Base-by-base conservation (phyloP, 2,329 filamentous ascomycete genomes). In the Blastomyces gilchristii region DNA sequence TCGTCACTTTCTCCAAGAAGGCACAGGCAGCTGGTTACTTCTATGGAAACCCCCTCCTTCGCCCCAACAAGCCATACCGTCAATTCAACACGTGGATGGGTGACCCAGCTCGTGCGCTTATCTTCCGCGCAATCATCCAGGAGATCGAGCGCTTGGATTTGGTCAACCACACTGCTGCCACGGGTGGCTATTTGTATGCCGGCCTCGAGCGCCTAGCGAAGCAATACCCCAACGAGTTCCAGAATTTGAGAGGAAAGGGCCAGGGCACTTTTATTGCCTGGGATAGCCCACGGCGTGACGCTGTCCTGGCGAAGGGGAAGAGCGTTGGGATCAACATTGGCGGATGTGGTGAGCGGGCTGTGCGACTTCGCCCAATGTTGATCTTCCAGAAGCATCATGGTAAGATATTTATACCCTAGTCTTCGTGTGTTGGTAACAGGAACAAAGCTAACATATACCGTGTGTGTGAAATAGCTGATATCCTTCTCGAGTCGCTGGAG, bases 81-180 rank as follows among this genome's bases (percentile, higher is more conserved):
- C 91, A 96, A 78, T 96, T 96, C 83, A 96, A 96, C 82, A 96
- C 91, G 58, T 96, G 91, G 91, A 95, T 96, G 88, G 91, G 91
- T 71, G 91, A 96, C 78, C 91, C 91, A 18, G 87, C 88, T 16
- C 87, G 90, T 65, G 90, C 89, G 18, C 80, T 96, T 65, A 82
- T 96, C 68, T 96, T 95, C 87, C 85, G 89, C 67, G 88, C 86
- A 71, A 96, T 96, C 78, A 84, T 93, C 72, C 78, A 89, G 64
- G 91, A 96, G 79, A 87, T 96, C 63, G 80, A 91, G 76, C 81
- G 85, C 60, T 81, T 89, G 63, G 84, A 88, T 70, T 83, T 96
- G n/a, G 90, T 96, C 60, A 80, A 85, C 72, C 82, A 91, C 77
- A 96, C 92, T 2, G 89, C 89, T 45, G 77, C 79, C 63, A 88